Evolutionary conservation across 371 early-diverging fungal genomes (phyloP), one percentile per base, ranked within the genome.

Genomic region (Mucor sp.): DNA sequence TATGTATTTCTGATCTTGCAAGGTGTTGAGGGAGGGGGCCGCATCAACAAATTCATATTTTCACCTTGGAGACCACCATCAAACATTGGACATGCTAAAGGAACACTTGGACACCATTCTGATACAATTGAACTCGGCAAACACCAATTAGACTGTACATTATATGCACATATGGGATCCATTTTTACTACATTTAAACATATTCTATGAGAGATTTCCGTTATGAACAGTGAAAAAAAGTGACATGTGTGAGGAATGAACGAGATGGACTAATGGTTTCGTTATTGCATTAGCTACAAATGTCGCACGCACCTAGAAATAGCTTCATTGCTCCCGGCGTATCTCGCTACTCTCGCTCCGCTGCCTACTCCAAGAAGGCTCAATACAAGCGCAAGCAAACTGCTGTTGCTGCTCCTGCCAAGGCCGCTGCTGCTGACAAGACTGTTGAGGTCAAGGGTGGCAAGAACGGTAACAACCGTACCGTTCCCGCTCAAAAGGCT

Each of bases 381-480:
- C 82, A 90, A 63, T 93, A 92, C 89, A 95, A 95, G 93, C 83
- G 80, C 74, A 82, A 86, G 79, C 91, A 89, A 84, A 75, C 82
- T 65, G 76, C 74, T 69, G 77, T 76, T 61, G 74, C 83, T 61
- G 78, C 83, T 69, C 70, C 86, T 53, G 82, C 83, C 69, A 81
- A 86, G 67, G 72, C 74, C 62, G 79, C 81, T 65, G 81, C 77
- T 48, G 83, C 86, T 28, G 87, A 85, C 79, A 93, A 92, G 88
- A 86, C 88, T 64, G 85, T 89, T 60, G 79, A 82, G 70, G 88
- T 94, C 68, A 89, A 87, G 75, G 93, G 94, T 70, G 93, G 85
- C 70, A 93, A 93, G 88, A 95, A 94, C 89, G 92, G 92, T 72
- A 84, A 84, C 58, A 87, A 90, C 76, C 91, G 96, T 67, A 75